These are phyloP conservation scores for Candida maesae DNA, from an alignment of 805 yeast genomes.

Conservation along the genomic window DNA sequence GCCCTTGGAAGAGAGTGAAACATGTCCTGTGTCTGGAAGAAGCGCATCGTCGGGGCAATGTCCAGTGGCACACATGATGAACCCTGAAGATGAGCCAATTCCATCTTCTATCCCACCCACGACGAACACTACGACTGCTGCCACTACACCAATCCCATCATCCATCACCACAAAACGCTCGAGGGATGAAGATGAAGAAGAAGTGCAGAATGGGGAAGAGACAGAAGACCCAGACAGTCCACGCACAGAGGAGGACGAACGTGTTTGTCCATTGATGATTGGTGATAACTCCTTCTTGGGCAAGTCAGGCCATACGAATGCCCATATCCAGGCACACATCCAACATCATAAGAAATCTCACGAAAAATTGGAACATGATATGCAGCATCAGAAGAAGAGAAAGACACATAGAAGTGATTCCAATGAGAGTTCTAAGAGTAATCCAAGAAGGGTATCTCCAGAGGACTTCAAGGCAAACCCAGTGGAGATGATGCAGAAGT, in stretches of 20 bases:
- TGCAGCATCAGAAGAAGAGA: constrained; percentile 9
- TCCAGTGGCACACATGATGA: constrained; percentile 23
- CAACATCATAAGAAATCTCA: too few relatives aligned
- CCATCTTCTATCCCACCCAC: too few relatives aligned
- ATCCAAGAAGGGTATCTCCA: constrained; percentile 11
- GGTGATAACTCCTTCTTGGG: constrained; percentile 35
- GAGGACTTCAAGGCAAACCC: constrained; percentile 28
- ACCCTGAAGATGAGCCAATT: background rate
- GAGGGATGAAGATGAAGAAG: constrained; percentile 6
- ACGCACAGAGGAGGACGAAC: constrained; percentile 27
- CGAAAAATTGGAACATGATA: too few relatives aligned
- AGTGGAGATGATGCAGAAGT: constrained; percentile 34
- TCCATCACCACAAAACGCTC: background rate
- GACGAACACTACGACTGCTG: too few relatives aligned
- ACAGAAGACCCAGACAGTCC: constrained; percentile 5
- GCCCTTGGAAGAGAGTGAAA: constrained; percentile 10
- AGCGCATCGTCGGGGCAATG: constrained; percentile 16
- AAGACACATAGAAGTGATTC: constrained; percentile 19
- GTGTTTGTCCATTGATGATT: constrained; percentile 44
- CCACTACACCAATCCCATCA: too few relatives aligned
- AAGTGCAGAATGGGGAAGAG: constrained; percentile 1
- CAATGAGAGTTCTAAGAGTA: constrained; percentile 9
- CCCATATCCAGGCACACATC: too few relatives aligned
- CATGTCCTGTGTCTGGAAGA: constrained; percentile 24
- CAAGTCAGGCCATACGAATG: too few relatives aligned